Percentiles rank a stretch among this genome's conserved stretches.
Conservation (phyloP, 176 grass and related monocot species). For the Pharus latifolius region DNA sequence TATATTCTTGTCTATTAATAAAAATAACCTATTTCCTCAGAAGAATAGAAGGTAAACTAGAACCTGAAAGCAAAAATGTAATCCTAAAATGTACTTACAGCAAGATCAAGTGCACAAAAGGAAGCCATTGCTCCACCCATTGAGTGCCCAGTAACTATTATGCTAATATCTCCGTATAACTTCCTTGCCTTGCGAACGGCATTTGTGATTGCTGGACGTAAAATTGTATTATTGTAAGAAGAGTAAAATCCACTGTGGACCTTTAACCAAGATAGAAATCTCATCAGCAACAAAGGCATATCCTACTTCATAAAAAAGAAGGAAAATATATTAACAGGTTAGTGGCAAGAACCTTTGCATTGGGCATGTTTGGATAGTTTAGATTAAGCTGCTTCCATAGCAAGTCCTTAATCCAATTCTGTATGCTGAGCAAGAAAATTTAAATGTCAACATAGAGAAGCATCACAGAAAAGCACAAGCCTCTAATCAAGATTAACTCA, state of each 20-base stretch:
- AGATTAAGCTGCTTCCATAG: constrained; percentile 52
- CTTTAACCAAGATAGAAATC: constrained; percentile 27
- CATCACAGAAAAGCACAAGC: background rate
- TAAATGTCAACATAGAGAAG: background rate
- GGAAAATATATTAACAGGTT: background rate
- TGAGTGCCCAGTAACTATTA: constrained; percentile 61
- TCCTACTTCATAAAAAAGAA: background rate
- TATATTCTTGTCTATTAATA: too few species aligned
- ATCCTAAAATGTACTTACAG: constrained; percentile 47
- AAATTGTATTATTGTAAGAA: constrained; percentile 51
- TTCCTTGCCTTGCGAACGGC: constrained; percentile 38
- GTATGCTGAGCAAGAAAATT: constrained; percentile 17
- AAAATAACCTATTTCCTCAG: too few species aligned
- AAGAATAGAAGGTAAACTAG: too few species aligned
- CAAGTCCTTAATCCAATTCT: constrained; percentile 44
- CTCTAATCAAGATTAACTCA: background rate
- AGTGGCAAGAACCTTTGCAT: constrained; percentile 29
- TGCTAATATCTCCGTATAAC: constrained; percentile 16
- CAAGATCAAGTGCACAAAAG: constrained; percentile 62
- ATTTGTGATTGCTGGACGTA: constrained; percentile 35
- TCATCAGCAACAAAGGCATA: background rate
- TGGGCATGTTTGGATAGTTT: constrained; percentile 33
- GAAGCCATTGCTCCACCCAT: constrained; percentile 64
- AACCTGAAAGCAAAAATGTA: too few species aligned
- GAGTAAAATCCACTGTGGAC: constrained; percentile 64